Conservation (phyloP, 352 stramenopile genomes). For the Phytophthora capsici region DNA sequence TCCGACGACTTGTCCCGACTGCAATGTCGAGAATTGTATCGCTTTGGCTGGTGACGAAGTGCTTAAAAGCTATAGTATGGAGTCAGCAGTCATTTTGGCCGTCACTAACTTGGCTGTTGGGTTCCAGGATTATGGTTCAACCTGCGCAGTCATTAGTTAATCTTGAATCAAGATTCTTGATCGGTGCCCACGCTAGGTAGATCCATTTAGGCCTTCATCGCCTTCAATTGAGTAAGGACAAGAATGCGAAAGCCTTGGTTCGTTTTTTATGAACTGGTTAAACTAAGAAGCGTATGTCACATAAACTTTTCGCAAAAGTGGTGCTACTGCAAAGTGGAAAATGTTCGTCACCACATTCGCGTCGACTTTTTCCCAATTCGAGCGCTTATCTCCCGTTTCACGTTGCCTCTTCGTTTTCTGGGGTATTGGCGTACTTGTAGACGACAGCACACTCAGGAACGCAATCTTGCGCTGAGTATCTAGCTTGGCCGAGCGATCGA, state of each 20-base stretch:
- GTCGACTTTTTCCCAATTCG: neutral
- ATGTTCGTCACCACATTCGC: neutral
- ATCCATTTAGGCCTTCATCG: too few relatives aligned
- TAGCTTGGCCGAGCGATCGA: neutral
- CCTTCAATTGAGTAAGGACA: too few relatives aligned
- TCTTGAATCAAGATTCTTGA: too few relatives aligned
- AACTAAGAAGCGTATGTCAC: too few relatives aligned
- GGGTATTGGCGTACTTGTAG: too few relatives aligned
- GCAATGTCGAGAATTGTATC: slow-evolving; percentile 42
- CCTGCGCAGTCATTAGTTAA: slow-evolving; percentile 15
- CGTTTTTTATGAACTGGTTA: too few relatives aligned
- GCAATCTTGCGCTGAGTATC: neutral
- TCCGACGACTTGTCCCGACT: slow-evolving; percentile 42
- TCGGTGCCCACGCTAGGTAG: too few relatives aligned
- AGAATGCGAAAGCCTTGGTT: too few relatives aligned
- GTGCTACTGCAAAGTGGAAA: neutral
- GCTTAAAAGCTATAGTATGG: slow-evolving; percentile 38
- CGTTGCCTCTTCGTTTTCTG: neutral
- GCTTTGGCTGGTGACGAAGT: slow-evolving; percentile 36
- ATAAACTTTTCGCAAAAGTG: neutral
- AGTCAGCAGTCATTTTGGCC: slow-evolving; percentile 22
- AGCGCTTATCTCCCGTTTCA: neutral
- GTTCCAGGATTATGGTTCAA: slow-evolving; percentile 29
- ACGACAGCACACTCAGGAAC: neutral
- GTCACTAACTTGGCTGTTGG: slow-evolving; percentile 30